phyloP scores from a whole-genome alignment of 2,329 filamentous ascomycete species.

The Aschersonia sp. region DNA sequence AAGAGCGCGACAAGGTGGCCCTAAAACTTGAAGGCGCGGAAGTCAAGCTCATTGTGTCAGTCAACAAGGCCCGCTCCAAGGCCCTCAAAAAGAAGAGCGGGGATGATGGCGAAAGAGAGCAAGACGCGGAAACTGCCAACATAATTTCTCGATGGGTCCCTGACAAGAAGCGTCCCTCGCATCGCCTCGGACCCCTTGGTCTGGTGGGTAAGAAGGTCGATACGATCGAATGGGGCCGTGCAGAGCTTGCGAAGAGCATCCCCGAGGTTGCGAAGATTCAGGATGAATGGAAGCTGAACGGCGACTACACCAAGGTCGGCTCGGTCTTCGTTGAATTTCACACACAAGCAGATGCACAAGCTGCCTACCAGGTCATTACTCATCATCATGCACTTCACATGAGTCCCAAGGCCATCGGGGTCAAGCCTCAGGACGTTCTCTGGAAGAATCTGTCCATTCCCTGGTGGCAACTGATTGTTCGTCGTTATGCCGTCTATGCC shows the following conservation, averaged over 20 bases:
- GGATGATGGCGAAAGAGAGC: slow-evolving; percentile 20
- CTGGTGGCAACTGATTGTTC: slow-evolving; percentile 65
- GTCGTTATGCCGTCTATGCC: slow-evolving; percentile 46
- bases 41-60: slow-evolving; percentile 59
- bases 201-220: slow-evolving; percentile 56
- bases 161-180: slow-evolving; percentile 52
- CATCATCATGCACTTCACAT: slow-evolving; percentile 74
- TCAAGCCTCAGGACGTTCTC: slow-evolving; percentile 67
- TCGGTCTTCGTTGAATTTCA: slow-evolving; percentile 91
- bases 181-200: slow-evolving; percentile 49
- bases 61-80: slow-evolving; percentile 22
- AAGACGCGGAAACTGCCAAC: slow-evolving; percentile 49
- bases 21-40: slow-evolving; percentile 73
- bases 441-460: slow-evolving; percentile 61
- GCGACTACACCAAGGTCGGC: slow-evolving; percentile 47
- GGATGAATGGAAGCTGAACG: slow-evolving; percentile 42
- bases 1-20: slow-evolving; percentile 59
- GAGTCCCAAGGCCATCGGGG: slow-evolving; percentile 69
- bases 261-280: slow-evolving; percentile 51
- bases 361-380: slow-evolving; percentile 67
- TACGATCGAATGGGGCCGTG: slow-evolving; percentile 72
- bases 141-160: slow-evolving; percentile 53
- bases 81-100: slow-evolving; percentile 17
- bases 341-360: slow-evolving; percentile 68
- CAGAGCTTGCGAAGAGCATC: slow-evolving; percentile 36